Evolutionary conservation across 768 basidiomycete genomes (phyloP).

Genomic region (Galerina marginata): DNA sequence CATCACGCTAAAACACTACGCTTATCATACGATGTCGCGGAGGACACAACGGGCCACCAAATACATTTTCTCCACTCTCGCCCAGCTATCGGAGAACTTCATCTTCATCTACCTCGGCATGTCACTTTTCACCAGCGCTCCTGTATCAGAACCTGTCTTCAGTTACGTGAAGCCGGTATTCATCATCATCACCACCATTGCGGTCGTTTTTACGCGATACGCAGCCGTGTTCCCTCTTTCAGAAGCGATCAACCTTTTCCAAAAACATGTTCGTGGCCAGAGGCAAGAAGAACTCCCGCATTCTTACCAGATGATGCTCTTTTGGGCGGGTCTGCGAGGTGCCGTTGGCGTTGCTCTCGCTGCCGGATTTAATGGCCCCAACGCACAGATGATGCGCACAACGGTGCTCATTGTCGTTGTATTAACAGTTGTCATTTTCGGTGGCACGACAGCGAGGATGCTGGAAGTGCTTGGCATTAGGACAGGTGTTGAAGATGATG

Average conservation of each 20-base stretch:
- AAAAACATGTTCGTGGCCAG: constrained; percentile 81
- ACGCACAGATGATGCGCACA: constrained; percentile 87
- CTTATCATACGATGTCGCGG: constrained; percentile 99
- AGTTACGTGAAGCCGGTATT: constrained; percentile 95
- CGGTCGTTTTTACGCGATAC: constrained; percentile 94
- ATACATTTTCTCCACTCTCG: constrained; percentile 94
- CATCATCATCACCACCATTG: constrained; percentile 88
- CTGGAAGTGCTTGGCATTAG: constrained; percentile 95
- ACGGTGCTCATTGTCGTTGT: constrained; percentile 97
- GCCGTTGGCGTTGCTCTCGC: constrained; percentile 98
- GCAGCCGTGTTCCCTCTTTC: constrained; percentile 95
- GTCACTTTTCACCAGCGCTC: constrained; percentile 91
- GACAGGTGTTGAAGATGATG: constrained; percentile 94
- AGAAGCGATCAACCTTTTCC: constrained; percentile 93
- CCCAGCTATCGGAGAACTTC: constrained; percentile 96
- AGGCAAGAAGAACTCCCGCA: constrained; percentile 92
- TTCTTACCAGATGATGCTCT: constrained; percentile 99
- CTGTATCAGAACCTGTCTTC: constrained; percentile 75
- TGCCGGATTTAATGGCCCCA: constrained; percentile 92
- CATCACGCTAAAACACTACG: constrained; percentile 98
- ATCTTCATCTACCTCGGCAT: constrained; percentile 99
- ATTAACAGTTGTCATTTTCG: constrained; percentile 91
- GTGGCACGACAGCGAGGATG: constrained; percentile 97
- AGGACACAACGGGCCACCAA: constrained; percentile 93
- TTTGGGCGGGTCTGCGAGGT: constrained; percentile 97